Percentiles rank a stretch among this genome's conserved stretches.
These are phyloP conservation scores for Petunia secreta DNA, from an alignment of 257 asterid species.

Conservation along the genomic window DNA sequence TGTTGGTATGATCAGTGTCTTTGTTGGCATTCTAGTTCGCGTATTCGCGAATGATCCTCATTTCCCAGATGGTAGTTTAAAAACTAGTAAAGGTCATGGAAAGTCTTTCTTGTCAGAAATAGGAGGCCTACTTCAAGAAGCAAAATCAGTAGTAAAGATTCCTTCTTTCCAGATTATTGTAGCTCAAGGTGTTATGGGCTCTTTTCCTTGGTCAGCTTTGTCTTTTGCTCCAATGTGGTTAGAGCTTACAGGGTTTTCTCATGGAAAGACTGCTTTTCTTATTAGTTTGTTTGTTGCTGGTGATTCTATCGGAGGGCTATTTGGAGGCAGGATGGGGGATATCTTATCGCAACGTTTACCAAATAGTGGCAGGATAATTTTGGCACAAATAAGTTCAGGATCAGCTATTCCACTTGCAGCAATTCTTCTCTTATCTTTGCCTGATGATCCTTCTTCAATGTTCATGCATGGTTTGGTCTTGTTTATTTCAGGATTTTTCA, in stretches of 20 bases:
- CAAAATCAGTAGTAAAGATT: slow-evolving; percentile 59
- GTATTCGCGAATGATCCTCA: slow-evolving; percentile 77
- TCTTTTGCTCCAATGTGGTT: slow-evolving; percentile 95
- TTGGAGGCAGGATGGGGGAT: slow-evolving; percentile 86
- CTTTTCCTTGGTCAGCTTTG: slow-evolving; percentile 90
- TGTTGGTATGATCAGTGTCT: slow-evolving; percentile 67
- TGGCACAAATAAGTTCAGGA: slow-evolving; percentile 79
- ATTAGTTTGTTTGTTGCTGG: slow-evolving; percentile 56
- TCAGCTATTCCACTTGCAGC: slow-evolving; percentile 81
- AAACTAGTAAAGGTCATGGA: slow-evolving; percentile 27
- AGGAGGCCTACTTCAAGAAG: slow-evolving; percentile 58
- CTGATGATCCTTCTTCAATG: slow-evolving; percentile 51
- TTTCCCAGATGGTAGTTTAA: slow-evolving; percentile 41
- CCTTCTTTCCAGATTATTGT: slow-evolving; percentile 80
- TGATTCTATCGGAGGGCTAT: slow-evolving; percentile 70
- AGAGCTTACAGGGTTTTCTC: slow-evolving; percentile 78
- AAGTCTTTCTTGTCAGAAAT: slow-evolving; percentile 51
- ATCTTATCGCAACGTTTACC: slow-evolving; percentile 61
- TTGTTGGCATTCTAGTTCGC: slow-evolving; percentile 66
- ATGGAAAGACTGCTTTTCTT: slow-evolving; percentile 60
- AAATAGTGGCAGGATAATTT: slow-evolving; percentile 70
- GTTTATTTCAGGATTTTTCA: slow-evolving; percentile 70
- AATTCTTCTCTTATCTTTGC: slow-evolving; percentile 57
- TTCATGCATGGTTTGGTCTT: slow-evolving; percentile 56
- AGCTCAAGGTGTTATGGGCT: slow-evolving; percentile 81